Evolutionary conservation across 2,329 filamentous ascomycete species (phyloP).

Genomic region (Cucurbitaria berberidis): DNA sequence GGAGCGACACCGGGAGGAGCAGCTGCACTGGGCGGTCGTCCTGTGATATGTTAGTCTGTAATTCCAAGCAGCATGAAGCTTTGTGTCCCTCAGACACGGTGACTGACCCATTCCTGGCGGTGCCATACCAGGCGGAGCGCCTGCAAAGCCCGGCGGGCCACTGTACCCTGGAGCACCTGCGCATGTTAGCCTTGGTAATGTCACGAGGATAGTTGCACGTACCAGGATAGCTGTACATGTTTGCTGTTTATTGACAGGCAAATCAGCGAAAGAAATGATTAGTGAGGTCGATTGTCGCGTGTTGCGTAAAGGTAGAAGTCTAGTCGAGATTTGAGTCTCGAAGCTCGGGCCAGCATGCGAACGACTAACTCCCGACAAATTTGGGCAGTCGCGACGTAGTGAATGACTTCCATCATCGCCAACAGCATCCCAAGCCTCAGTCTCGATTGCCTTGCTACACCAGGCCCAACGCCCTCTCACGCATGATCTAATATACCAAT

Average conservation of each 20-base stretch:
- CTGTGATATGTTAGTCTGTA: constrained; percentile 8
- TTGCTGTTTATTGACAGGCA: not conserved
- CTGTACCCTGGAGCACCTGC: constrained; percentile 68
- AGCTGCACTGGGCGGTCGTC: constrained; percentile 49
- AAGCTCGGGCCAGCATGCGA: constrained; percentile 22
- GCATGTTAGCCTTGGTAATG: constrained; percentile 24
- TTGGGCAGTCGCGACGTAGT: constrained; percentile 27
- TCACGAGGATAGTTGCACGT: constrained; percentile 5
- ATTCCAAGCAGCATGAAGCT: not conserved
- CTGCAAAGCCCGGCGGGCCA: constrained; percentile 54
- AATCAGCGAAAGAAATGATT: not conserved
- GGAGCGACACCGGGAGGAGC: constrained; percentile 74
- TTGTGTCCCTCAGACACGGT: not conserved
- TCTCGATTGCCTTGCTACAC: not conserved
- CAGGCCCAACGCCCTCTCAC: not conserved
- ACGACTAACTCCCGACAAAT: constrained; percentile 25
- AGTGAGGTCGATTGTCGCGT: constrained; percentile 11
- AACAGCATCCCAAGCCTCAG: not conserved
- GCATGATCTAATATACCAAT: not conserved
- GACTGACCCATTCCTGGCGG: constrained; percentile 80
- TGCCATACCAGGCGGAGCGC: constrained; percentile 75
- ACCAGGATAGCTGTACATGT: constrained; percentile 49
- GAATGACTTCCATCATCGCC: constrained; percentile 5
- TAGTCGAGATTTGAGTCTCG: constrained; percentile 14
- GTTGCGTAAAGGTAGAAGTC: constrained; percentile 11